Base-by-base conservation (phyloP, 1,284 basidiomycete species). In the Quambalaria eucalypti region DNA sequence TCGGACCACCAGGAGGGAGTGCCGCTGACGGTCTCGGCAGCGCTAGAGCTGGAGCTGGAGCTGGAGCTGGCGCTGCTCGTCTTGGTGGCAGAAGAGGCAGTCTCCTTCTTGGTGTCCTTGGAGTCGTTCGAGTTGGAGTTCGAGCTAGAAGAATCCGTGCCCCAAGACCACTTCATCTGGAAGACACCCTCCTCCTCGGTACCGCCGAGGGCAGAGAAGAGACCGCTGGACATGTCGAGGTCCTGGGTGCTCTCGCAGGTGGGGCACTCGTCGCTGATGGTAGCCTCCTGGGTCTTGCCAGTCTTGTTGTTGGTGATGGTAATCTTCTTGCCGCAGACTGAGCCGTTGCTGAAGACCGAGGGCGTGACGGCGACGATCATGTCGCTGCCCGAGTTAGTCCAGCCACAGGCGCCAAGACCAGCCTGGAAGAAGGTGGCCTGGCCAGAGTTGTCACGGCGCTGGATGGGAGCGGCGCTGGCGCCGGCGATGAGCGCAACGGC, bases 221-320 rank as follows among this genome's bases (percentile, higher is more conserved):
- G 82, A 51, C 84, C 81, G 10, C 76, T 73, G 25, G 87, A 86
- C 59, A 92, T 80, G 79, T 95, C 90, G 55, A 95, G 82, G 42
- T 19, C 19, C 21, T 26, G 21, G 40, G 82, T 87, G 33, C 82
- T 84, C 42, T 76, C 81, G 73, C 88, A 90, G 28, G 81, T 83
- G 52, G 82, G 82, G 75, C 87, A 89, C 82, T 62, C 79, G 75
- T 89, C 87, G 67, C 80, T 80, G 62, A 90, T 82, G 7, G 76
- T 78, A 1, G 87, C 88, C 16, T 72, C 65, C 9, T 82, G 78
- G 2, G 82, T 80, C 74, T 83, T 84, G 61, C 85, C 86, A 31
- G 80, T 68, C 52, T 61, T 44, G 38, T 55, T 78, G 72, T 81
- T 83, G 3, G 80, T 77, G 69, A 90, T 85, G 30, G 81, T 82